Percentiles rank a stretch among this genome's conserved stretches.
These are phyloP conservation scores for Colletotrichum spaethianum DNA, from an alignment of 2,329 filamentous ascomycete species.

Conservation along the genomic window DNA sequence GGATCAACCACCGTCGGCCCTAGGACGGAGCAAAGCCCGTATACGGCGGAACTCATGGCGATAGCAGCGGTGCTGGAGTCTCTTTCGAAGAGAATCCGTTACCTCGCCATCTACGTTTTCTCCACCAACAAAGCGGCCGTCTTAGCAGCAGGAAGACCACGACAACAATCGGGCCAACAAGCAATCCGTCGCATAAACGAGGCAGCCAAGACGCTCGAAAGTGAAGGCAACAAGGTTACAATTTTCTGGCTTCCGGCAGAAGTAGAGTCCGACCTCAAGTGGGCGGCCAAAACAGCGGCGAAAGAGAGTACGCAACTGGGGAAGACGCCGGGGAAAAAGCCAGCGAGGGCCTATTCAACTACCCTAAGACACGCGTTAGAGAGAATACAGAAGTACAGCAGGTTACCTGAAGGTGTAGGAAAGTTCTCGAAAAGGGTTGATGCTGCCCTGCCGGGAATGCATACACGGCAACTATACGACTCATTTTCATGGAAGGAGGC, in stretches of 20 bases:
- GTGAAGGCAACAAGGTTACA: neutral
- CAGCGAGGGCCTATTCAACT: conserved; percentile 3
- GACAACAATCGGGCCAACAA: neutral
- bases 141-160: neutral
- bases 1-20: neutral
- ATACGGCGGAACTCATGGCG: neutral
- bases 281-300: neutral
- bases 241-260: conserved; percentile 7
- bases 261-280: neutral
- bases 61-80: neutral
- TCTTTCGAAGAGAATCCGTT: neutral
- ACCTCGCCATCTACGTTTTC: neutral
- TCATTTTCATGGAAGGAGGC: conserved; percentile 41
- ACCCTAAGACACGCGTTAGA: neutral
- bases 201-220: neutral
- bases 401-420: neutral
- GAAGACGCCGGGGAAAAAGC: neutral
- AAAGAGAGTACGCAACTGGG: neutral
- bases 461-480: conserved; percentile 41
- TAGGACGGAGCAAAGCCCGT: neutral
- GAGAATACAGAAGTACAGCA: neutral
- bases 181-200: neutral
- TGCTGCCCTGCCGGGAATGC: conserved; percentile 33
- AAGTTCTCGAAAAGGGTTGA: neutral
- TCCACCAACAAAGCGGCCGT: neutral